Percentiles rank a stretch among this genome's conserved stretches.
These are phyloP conservation scores for Fomitopsis pinicola DNA, from an alignment of 1,284 basidiomycete genomes.

Conservation along the genomic window DNA sequence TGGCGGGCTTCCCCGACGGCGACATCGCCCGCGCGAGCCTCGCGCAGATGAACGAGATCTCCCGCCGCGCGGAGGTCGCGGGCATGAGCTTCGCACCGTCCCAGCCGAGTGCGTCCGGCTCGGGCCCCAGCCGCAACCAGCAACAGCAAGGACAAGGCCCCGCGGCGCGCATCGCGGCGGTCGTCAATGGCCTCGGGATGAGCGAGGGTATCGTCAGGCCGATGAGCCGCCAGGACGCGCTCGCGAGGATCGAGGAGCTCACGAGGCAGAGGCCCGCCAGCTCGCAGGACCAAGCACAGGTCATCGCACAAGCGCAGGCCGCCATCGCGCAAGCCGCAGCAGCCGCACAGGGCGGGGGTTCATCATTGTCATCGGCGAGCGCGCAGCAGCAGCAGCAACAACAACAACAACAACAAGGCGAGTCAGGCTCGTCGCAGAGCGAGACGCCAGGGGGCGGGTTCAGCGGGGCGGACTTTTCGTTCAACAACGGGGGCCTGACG, in stretches of 20 bases:
- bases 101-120: background rate
- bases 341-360: background rate
- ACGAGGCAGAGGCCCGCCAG: constrained; percentile 36
- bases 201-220: constrained; percentile 25
- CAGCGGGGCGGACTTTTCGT: constrained; percentile 22
- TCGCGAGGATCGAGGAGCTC: constrained; percentile 49
- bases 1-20: constrained; percentile 46
- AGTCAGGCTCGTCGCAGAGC: background rate
- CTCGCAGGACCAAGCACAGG: constrained; percentile 18
- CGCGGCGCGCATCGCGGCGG: constrained; percentile 28
- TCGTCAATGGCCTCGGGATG: constrained; percentile 27
- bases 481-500: background rate
- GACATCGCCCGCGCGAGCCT: constrained; percentile 60
- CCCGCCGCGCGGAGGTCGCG: constrained; percentile 48
- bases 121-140: background rate
- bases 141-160: constrained; percentile 10
- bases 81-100: constrained; percentile 34
- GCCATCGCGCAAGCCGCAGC: background rate
- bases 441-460: constrained; percentile 12
- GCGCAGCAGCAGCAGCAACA: constrained; percentile 9
- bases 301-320: constrained; percentile 4
- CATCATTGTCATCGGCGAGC: constrained; percentile 9
- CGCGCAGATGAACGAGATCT: constrained; percentile 74
- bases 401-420: constrained; percentile 6
- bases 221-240: constrained; percentile 40